These are phyloP conservation scores for Eucalyptus cladocalyx DNA, from an alignment of 345 rosid species.

Conservation along the genomic window DNA sequence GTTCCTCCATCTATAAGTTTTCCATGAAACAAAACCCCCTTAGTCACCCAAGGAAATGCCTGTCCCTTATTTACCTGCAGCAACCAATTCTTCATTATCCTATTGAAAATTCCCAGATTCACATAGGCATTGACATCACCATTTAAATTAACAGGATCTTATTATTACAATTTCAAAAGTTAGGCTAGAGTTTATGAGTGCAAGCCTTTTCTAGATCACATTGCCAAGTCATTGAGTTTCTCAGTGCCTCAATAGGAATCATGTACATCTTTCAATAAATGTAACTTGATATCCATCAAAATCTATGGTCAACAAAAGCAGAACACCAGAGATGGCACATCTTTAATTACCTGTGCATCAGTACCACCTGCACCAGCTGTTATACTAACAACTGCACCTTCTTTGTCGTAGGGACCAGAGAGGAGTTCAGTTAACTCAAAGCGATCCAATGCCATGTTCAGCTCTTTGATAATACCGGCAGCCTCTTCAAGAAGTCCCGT, in stretches of 20 bases:
- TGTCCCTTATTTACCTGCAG: not conserved
- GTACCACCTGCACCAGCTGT: conserved; percentile 99
- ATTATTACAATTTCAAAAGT: not conserved
- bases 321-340: not conserved
- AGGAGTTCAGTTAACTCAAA: conserved; percentile 93
- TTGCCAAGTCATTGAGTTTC: not conserved
- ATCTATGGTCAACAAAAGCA: not conserved
- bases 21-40: not conserved
- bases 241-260: not conserved
- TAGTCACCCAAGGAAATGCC: not conserved
- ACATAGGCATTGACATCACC: not conserved
- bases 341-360: conserved; percentile 83
- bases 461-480: conserved; percentile 41
- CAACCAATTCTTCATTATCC: not conserved
- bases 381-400: conserved; percentile 76
- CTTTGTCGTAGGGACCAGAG: conserved; percentile 87
- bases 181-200: not conserved
- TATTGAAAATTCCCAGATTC: not conserved
- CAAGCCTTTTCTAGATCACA: not conserved
- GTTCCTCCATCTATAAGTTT: not conserved
- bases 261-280: not conserved
- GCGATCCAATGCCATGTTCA: conserved; percentile 51
- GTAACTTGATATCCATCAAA: not conserved
- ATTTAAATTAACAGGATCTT: not conserved
- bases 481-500: conserved; percentile 86